Percentiles rank a stretch among this genome's conserved stretches.
phyloP scores from a whole-genome alignment of 192 early-diverging fungal species.

The Obelidium mucronatum region DNA sequence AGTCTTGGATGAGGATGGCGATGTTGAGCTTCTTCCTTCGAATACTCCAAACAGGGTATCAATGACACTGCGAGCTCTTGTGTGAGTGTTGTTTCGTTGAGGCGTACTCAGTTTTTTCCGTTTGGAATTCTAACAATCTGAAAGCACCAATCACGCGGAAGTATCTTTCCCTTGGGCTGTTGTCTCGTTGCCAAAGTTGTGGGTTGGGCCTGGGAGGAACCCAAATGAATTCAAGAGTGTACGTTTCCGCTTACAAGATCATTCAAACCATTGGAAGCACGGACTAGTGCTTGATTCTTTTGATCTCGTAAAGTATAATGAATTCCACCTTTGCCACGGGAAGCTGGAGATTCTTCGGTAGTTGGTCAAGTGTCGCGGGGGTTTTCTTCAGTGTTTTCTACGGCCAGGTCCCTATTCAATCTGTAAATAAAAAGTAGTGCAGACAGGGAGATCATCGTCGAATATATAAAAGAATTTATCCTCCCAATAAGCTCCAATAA shows the following conservation, averaged over 20 bases:
- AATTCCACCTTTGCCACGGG: no score
- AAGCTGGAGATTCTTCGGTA: no score
- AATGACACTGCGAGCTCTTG: background rate
- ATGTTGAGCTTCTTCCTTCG: background rate
- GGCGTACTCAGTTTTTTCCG: no score
- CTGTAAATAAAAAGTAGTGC: no score
- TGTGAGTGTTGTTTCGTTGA: no score
- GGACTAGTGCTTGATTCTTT: background rate
- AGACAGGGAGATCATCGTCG: no score
- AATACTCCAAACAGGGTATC: background rate
- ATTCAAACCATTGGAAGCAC: background rate
- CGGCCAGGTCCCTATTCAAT: no score
- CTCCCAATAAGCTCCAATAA: no score
- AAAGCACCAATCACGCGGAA: background rate
- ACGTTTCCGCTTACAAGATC: background rate
- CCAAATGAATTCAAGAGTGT: background rate
- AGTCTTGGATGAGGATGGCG: background rate
- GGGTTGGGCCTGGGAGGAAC: background rate
- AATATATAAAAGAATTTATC: no score
- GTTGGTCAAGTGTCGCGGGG: no score
- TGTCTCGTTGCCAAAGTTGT: constrained; percentile 3
- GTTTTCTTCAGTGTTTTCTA: no score
- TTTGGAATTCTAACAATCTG: no score
- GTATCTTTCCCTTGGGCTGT: background rate
- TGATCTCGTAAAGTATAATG: background rate